Evolutionary conservation across 192 early-diverging fungal species (phyloP).

Genomic region (Geranomyces michiganensis): DNA sequence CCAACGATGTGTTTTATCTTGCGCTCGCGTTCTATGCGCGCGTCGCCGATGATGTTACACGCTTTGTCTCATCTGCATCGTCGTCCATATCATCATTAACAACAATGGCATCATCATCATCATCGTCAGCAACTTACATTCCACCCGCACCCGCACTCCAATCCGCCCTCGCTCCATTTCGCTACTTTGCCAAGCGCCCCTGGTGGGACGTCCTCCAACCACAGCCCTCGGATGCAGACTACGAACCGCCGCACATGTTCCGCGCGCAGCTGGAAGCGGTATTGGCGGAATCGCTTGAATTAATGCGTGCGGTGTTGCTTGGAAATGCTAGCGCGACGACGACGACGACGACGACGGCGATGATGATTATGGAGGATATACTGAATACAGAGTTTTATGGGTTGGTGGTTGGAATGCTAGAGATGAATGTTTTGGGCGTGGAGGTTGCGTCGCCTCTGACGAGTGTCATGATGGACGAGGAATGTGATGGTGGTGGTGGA

Average conservation of each 20-base stretch:
- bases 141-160: not conserved
- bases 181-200: constrained; percentile 30
- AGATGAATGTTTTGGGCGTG: constrained; percentile 31
- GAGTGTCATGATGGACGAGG: not conserved
- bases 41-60: not conserved
- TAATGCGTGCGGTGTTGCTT: constrained; percentile 13
- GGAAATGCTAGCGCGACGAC: not conserved
- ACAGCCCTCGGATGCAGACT: constrained; percentile 14
- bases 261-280: constrained; percentile 9
- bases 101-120: not conserved
- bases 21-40: constrained; percentile 30
- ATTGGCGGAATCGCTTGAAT: constrained; percentile 23
- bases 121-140: not conserved
- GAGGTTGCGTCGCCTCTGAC: constrained; percentile 15
- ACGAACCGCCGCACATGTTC: constrained; percentile 16
- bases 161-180: constrained; percentile 26
- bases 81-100: not conserved
- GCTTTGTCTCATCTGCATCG: not conserved
- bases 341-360: too few relatives aligned
- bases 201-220: constrained; percentile 43
- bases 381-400: constrained; percentile 34
- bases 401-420: constrained; percentile 36
- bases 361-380: not conserved
- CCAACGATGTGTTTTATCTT: constrained; percentile 39
- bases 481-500: too few relatives aligned